Evolutionary conservation across 257 asterid species (phyloP).

Genomic region (Solanum dulcamara): DNA sequence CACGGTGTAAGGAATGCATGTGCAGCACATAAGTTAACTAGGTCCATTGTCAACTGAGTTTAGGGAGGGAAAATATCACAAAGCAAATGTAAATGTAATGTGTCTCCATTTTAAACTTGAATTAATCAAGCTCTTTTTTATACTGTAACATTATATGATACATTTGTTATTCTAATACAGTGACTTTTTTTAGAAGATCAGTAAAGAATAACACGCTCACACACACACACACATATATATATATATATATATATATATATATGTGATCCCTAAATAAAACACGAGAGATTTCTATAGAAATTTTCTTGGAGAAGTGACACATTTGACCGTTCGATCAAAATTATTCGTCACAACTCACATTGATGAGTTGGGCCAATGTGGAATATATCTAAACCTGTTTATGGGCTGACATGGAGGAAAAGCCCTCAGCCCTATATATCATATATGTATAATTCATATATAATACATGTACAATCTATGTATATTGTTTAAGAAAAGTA

Average conservation of each 20-base stretch:
- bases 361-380: neutral
- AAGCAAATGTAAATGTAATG: neutral
- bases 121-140: neutral
- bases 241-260: too few relatives aligned
- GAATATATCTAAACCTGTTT: neutral
- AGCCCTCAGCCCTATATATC: neutral
- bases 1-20: constrained; percentile 85
- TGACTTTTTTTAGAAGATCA: neutral
- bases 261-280: too few relatives aligned
- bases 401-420: neutral
- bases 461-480: neutral
- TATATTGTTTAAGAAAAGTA: neutral
- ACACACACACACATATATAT: too few relatives aligned
- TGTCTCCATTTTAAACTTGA: neutral
- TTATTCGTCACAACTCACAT: neutral
- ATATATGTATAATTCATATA: neutral
- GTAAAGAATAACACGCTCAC: too few relatives aligned
- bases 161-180: neutral
- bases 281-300: neutral
- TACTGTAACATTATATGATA: neutral
- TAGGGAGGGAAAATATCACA: neutral
- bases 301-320: neutral
- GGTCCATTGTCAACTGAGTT: neutral
- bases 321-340: neutral
- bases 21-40: constrained; percentile 22